These are phyloP conservation scores for Thalassiosira hispida DNA, from an alignment of 352 stramenopile species.

Conservation along the genomic window DNA sequence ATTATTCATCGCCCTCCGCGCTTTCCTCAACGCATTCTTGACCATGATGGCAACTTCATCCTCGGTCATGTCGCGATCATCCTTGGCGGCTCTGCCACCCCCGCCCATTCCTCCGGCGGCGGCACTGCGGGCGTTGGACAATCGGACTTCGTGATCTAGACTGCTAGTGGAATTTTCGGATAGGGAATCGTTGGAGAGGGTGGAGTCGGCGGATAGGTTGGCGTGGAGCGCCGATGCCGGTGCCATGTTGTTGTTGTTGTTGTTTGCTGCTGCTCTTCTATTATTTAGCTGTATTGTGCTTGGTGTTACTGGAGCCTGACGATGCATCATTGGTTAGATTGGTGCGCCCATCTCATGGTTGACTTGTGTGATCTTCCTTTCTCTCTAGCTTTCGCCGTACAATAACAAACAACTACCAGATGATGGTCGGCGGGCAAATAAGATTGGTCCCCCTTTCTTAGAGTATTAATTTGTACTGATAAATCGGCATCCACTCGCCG, in stretches of 20 bases:
- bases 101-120: neutral
- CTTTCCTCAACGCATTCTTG: slow-evolving; percentile 57
- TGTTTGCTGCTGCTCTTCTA: too few relatives aligned
- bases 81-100: neutral
- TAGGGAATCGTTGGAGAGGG: slow-evolving; percentile 14
- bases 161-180: neutral
- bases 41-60: slow-evolving; percentile 68
- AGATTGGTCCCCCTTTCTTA: too few relatives aligned
- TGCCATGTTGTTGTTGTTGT: slow-evolving; percentile 8
- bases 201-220: slow-evolving; percentile 10
- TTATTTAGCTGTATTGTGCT: too few relatives aligned
- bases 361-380: too few relatives aligned
- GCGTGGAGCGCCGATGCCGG: neutral
- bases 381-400: too few relatives aligned
- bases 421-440: too few relatives aligned
- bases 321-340: too few relatives aligned
- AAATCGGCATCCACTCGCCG: too few relatives aligned
- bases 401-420: too few relatives aligned
- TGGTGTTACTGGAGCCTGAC: too few relatives aligned
- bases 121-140: neutral
- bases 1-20: slow-evolving; percentile 44
- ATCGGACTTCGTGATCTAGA: neutral
- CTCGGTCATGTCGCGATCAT: slow-evolving; percentile 63
- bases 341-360: too few relatives aligned
- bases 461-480: too few relatives aligned